phyloP scores from a whole-genome alignment of 1,139 yeast genomes.

The Chernovozyma aurita region DNA sequence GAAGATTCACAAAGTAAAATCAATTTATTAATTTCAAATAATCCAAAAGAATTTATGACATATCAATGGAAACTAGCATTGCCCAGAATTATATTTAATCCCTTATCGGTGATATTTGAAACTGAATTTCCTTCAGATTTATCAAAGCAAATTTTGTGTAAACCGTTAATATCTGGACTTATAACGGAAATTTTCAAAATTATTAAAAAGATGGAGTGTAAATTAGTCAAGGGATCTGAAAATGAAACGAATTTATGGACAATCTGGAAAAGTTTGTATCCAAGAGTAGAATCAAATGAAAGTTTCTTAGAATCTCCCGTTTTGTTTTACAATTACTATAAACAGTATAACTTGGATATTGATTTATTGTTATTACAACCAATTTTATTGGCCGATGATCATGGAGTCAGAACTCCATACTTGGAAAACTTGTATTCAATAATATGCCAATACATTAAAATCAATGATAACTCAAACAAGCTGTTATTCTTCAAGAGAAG shows the following conservation, averaged over 20 bases:
- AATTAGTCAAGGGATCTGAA: constrained; percentile 60
- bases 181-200: constrained; percentile 70
- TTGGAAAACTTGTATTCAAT: constrained; percentile 82
- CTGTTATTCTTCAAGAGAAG: constrained; percentile 34
- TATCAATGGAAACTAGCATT: constrained; percentile 85
- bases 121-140: constrained; percentile 57
- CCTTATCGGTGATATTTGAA: constrained; percentile 70
- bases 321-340: constrained; percentile 57
- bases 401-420: constrained; percentile 81
- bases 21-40: constrained; percentile 45
- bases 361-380: constrained; percentile 82
- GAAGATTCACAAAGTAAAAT: constrained; percentile 28
- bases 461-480: constrained; percentile 31
- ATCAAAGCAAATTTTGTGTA: constrained; percentile 66
- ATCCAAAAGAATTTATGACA: constrained; percentile 58
- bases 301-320: constrained; percentile 44
- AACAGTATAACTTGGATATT: constrained; percentile 52
- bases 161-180: constrained; percentile 78
- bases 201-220: constrained; percentile 75
- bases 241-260: constrained; percentile 56
- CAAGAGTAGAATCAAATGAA: constrained; percentile 22
- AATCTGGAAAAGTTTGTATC: constrained; percentile 47
- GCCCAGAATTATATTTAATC: constrained; percentile 74
- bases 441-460: constrained; percentile 60
- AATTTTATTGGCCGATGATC: constrained; percentile 80